A percentile compares a stretch with the other conserved stretches of the same genome.
Evolutionary conservation across 306 rosid genomes (phyloP).

Genomic region (Quercus parvula): DNA sequence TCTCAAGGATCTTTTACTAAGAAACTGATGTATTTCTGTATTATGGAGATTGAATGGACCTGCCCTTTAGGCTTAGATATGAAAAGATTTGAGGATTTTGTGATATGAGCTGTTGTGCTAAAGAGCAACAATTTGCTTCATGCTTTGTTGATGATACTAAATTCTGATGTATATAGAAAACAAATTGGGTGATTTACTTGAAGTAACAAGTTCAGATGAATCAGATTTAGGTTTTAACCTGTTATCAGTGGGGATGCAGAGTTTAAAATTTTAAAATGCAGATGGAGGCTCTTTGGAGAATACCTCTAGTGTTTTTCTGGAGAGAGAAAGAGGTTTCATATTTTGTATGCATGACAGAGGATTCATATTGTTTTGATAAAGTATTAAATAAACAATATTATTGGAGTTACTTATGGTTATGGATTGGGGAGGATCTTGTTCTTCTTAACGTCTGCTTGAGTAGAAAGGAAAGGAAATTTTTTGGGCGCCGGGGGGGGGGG

Average conservation of each 20-base stretch:
- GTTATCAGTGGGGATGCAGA: slow-evolving; percentile 32
- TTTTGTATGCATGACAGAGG: slow-evolving; percentile 23
- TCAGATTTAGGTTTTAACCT: slow-evolving; percentile 31
- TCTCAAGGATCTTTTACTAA: slow-evolving; percentile 25
- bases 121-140: slow-evolving; percentile 9
- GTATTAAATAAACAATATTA: slow-evolving; percentile 13
- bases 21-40: slow-evolving; percentile 31
- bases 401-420: slow-evolving; percentile 19
- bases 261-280: slow-evolving; percentile 24
- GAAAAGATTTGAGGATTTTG: slow-evolving; percentile 34
- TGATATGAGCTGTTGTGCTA: slow-evolving; percentile 41
- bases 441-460: neutral
- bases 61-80: slow-evolving; percentile 32
- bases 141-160: slow-evolving; percentile 23
- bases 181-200: slow-evolving; percentile 34
- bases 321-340: slow-evolving; percentile 22
- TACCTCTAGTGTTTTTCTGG: slow-evolving; percentile 20
- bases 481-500: too few species aligned
- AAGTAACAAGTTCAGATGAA: slow-evolving; percentile 22
- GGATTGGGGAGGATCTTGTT: slow-evolving; percentile 15
- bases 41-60: slow-evolving; percentile 35
- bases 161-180: slow-evolving; percentile 22
- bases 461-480: neutral
- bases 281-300: slow-evolving; percentile 39
- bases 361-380: slow-evolving; percentile 17